Evolutionary conservation across 345 rosid genomes (phyloP).

Genomic region (Mercurialis annua): DNA sequence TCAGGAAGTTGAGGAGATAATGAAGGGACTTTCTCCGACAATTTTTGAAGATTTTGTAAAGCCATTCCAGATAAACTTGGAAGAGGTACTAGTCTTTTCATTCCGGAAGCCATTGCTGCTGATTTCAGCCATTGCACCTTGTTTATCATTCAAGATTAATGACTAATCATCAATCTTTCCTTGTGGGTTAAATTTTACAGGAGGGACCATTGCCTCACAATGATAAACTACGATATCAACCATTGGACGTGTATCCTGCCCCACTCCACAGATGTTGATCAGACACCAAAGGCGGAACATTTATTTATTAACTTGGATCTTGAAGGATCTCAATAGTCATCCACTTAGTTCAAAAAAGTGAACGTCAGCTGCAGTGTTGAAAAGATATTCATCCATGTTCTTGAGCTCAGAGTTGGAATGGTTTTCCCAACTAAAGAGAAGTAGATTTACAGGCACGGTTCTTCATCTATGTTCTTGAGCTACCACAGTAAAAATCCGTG

Average conservation of each 20-base stretch:
- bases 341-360: no score
- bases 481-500: not conserved
- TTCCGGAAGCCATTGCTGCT: conserved; percentile 1
- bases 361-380: no score
- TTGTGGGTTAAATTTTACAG: conserved; percentile 36
- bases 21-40: conserved; percentile 58
- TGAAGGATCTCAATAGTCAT: no score
- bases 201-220: conserved; percentile 70
- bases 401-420: no score
- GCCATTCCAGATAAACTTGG: conserved; percentile 68
- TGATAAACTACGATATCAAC: conserved; percentile 59
- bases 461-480: no score
- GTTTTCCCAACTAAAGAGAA: no score
- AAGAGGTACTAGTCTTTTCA: conserved; percentile 49
- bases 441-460: no score
- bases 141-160: not conserved
- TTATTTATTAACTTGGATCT: not conserved
- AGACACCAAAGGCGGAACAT: not conserved
- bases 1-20: conserved; percentile 77
- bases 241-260: conserved; percentile 75
- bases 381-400: no score
- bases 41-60: conserved; percentile 89
- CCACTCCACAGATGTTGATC: conserved; percentile 63
- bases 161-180: not conserved
- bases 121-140: not conserved